phyloP scores from a whole-genome alignment of 148 eudicot genomes.

The Nyssa sinensis region DNA sequence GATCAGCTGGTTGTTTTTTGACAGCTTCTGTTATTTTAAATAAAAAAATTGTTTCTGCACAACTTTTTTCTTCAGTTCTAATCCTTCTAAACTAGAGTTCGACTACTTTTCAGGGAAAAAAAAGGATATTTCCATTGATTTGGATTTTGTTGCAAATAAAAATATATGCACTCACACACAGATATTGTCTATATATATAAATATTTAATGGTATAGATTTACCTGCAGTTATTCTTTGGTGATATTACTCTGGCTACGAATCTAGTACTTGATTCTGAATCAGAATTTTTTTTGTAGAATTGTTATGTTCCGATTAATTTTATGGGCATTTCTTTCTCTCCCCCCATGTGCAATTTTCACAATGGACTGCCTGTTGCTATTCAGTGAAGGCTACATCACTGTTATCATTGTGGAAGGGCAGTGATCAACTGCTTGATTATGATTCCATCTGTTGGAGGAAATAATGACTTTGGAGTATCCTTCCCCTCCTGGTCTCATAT shows the following conservation, averaged over 20 bases:
- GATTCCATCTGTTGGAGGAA: neutral
- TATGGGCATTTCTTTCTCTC: neutral
- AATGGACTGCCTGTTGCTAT: constrained; percentile 1
- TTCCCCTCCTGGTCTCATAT: constrained; percentile 1
- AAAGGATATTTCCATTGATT: neutral
- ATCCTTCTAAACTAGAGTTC: too few species aligned
- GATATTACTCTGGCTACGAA: too few species aligned
- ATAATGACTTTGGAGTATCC: neutral
- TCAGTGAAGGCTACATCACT: neutral
- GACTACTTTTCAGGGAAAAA: neutral
- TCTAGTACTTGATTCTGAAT: too few species aligned
- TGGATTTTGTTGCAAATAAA: neutral
- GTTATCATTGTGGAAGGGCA: constrained; percentile 1
- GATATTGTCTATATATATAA: too few species aligned
- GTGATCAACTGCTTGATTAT: neutral
- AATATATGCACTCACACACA: too few species aligned
- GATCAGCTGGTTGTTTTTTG: constrained; percentile 5
- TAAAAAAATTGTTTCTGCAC: neutral
- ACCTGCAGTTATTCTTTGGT: too few species aligned
- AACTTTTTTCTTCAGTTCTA: too few species aligned
- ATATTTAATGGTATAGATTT: too few species aligned
- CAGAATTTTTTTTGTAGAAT: too few species aligned
- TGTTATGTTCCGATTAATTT: too few species aligned
- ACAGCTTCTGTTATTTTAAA: neutral
- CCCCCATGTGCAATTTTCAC: neutral